Conservation (phyloP, 352 stramenopile genomes). For the Pythium aristosporum region DNA sequence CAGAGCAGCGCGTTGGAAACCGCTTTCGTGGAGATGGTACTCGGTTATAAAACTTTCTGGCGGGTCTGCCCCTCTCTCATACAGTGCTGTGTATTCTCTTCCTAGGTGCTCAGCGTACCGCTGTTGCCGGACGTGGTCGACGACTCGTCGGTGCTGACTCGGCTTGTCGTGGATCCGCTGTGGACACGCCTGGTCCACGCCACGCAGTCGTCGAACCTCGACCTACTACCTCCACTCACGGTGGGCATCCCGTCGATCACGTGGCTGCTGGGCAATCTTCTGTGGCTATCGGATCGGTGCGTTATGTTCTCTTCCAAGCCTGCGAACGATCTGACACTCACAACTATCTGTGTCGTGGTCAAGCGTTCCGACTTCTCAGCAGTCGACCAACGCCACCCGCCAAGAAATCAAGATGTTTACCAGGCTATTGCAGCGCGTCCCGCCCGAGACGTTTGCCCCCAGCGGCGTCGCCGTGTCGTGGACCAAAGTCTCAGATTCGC, state of each 20-base stretch:
- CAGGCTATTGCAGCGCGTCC: conserved; percentile 46
- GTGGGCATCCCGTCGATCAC: conserved; percentile 48
- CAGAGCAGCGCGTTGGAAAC: background rate
- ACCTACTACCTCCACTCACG: conserved; percentile 40
- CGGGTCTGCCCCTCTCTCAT: background rate
- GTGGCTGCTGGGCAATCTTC: conserved; percentile 64
- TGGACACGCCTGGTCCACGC: conserved; percentile 34
- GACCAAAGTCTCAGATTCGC: conserved; percentile 66
- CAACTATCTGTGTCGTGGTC: background rate
- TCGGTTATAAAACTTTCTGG: background rate
- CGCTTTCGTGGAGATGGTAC: conserved; percentile 7
- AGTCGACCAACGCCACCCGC: conserved; percentile 25
- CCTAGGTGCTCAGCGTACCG: conserved; percentile 16
- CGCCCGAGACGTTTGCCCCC: conserved; percentile 47
- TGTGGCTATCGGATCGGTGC: conserved; percentile 51
- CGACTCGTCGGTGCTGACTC: conserved; percentile 24
- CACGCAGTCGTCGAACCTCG: background rate
- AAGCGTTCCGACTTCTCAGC: background rate
- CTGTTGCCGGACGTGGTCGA: conserved; percentile 22
- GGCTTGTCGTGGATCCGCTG: conserved; percentile 27
- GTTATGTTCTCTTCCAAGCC: background rate
- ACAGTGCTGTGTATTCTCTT: background rate
- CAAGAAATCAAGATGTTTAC: conserved; percentile 43
- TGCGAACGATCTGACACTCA: background rate
- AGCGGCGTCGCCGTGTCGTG: conserved; percentile 57